Evolutionary conservation across 768 basidiomycete species (phyloP).

Genomic region (Phlegmacium glaucopus): DNA sequence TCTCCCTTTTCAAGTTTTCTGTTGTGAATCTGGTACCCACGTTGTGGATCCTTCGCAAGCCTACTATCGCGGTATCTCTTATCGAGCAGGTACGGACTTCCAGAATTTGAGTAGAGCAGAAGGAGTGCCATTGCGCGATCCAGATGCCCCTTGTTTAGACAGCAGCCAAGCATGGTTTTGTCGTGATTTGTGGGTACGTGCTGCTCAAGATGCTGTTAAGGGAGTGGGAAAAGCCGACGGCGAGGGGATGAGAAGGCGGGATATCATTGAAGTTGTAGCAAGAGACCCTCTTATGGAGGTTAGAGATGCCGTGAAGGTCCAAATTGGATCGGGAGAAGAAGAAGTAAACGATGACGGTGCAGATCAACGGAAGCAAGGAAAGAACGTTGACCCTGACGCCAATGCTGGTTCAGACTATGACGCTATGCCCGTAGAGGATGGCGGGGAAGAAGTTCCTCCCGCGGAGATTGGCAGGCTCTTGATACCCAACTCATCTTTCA

Average conservation of each 20-base stretch:
- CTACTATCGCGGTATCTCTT: conserved; percentile 87
- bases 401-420: conserved; percentile 88
- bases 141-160: conserved; percentile 89
- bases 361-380: conserved; percentile 25
- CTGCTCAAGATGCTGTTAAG: conserved; percentile 72
- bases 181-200: conserved; percentile 91
- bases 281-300: conserved; percentile 30
- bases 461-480: conserved; percentile 41
- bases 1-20: conserved; percentile 97
- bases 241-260: conserved; percentile 26
- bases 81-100: conserved; percentile 78
- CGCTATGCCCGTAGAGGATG: conserved; percentile 72
- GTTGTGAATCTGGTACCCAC: conserved; percentile 97
- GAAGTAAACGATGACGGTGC: conserved; percentile 32
- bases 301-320: conserved; percentile 30
- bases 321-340: conserved; percentile 29
- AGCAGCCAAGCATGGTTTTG: conserved; percentile 99
- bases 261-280: conserved; percentile 33
- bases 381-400: conserved; percentile 59
- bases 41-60: conserved; percentile 94
- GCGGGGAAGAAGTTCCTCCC: conserved; percentile 38
- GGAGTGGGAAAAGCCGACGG: conserved; percentile 47
- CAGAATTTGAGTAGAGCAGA: conserved; percentile 73
- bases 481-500: conserved; percentile 86
- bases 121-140: conserved; percentile 53